phyloP scores from a whole-genome alignment of 2,329 filamentous ascomycete genomes.

The Pezicula neosporulosa region DNA sequence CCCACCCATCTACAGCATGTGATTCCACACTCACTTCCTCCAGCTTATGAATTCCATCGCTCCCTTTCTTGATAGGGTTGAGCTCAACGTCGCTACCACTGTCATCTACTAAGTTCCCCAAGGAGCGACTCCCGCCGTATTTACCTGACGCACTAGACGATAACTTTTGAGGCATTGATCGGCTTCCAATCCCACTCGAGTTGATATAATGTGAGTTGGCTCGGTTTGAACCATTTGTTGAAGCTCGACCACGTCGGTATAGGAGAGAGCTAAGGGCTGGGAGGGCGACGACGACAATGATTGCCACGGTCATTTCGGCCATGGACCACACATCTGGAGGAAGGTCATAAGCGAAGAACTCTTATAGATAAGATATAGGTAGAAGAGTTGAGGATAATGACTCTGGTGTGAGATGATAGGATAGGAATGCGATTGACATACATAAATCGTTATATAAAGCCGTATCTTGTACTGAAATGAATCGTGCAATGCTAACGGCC shows the following conservation, averaged over 20 bases:
- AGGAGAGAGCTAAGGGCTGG: neutral
- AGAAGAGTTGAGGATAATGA: neutral
- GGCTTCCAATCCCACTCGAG: neutral
- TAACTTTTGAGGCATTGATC: neutral
- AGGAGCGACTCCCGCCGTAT: neutral
- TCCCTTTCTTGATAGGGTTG: neutral
- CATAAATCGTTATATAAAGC: neutral
- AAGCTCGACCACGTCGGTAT: neutral
- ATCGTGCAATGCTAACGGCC: neutral
- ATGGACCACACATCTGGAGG: neutral
- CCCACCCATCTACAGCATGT: neutral
- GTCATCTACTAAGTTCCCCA: neutral
- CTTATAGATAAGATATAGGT: neutral
- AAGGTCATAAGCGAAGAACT: neutral
- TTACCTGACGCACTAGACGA: neutral
- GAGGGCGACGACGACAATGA: neutral
- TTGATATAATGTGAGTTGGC: neutral
- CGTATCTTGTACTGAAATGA: neutral
- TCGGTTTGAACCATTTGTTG: neutral
- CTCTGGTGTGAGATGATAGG: neutral
- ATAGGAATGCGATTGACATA: neutral
- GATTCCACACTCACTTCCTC: neutral
- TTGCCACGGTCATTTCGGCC: neutral
- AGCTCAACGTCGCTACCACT: constrained; percentile 1
- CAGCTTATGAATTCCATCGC: neutral